Conservation (phyloP, 2,329 filamentous ascomycete genomes). For the Fusarium staphyleae region DNA sequence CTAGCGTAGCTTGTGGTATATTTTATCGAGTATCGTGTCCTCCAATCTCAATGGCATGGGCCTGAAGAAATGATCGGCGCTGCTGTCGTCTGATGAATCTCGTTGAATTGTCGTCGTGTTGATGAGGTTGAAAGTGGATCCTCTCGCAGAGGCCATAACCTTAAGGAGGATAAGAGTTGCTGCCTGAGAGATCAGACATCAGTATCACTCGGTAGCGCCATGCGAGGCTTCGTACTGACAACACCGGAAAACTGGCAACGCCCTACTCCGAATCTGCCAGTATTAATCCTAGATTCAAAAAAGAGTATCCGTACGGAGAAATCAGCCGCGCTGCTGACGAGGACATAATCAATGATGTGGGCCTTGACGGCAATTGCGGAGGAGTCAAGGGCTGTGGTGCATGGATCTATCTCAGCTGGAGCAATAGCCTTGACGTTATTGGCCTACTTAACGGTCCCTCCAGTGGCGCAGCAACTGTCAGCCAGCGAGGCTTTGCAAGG, state of each 20-base stretch:
- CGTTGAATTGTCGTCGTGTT: neutral
- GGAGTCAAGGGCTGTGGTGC: constrained; percentile 2
- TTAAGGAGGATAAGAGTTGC: neutral
- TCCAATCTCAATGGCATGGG: neutral
- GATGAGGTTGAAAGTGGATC: constrained; percentile 19
- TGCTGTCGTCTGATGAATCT: neutral
- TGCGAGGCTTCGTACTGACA: neutral
- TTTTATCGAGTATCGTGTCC: neutral
- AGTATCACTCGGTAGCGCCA: neutral
- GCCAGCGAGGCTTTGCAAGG: constrained; percentile 9
- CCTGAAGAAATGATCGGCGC: neutral
- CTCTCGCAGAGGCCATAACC: neutral
- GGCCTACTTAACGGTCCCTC: constrained; percentile 14
- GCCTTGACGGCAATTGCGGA: neutral
- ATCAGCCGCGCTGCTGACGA: constrained; percentile 13
- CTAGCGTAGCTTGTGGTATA: neutral
- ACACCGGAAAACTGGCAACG: constrained; percentile 19
- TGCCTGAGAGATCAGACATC: neutral
- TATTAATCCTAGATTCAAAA: constrained; percentile 3
- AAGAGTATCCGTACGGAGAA: no score
- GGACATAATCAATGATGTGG: neutral
- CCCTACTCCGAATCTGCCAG: constrained; percentile 12
- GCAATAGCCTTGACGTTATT: constrained; percentile 21
- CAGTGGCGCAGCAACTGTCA: constrained; percentile 29
- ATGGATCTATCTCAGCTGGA: constrained; percentile 24